Evolutionary conservation across 305 asterid genomes (phyloP).

Genomic region (Caryopteris hybrid): DNA sequence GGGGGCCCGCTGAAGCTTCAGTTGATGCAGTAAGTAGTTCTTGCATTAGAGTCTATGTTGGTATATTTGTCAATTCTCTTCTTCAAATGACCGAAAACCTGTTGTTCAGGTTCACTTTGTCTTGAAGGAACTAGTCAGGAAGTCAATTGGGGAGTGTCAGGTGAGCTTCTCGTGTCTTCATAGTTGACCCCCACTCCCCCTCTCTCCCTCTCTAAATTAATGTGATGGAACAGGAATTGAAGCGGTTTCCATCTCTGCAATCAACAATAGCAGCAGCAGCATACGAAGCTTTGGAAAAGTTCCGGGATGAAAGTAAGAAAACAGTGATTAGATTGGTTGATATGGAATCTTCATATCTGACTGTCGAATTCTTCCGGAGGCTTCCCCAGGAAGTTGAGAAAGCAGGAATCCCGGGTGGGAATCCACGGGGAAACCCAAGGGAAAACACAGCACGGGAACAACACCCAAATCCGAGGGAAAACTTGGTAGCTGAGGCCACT

Average conservation of each 20-base stretch:
- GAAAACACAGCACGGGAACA: constrained; percentile 22
- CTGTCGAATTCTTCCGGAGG: constrained; percentile 92
- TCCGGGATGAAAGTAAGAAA: constrained; percentile 82
- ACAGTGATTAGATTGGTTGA: constrained; percentile 82
- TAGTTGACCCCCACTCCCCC: background rate
- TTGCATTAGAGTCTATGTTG: background rate
- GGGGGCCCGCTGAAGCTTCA: constrained; percentile 97
- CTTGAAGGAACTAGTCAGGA: constrained; percentile 91
- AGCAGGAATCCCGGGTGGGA: constrained; percentile 43
- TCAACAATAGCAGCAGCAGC: constrained; percentile 78
- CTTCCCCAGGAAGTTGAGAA: constrained; percentile 85
- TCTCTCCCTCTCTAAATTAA: constrained; percentile 12
- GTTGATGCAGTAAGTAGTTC: constrained; percentile 85
- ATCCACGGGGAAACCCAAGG: constrained; percentile 20
- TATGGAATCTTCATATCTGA: constrained; percentile 86
- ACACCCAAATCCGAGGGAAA: constrained; percentile 24
- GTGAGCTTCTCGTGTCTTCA: constrained; percentile 31
- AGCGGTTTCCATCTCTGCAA: constrained; percentile 83
- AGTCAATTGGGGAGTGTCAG: constrained; percentile 89
- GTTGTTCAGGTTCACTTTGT: constrained; percentile 78
- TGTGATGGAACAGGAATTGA: constrained; percentile 58
- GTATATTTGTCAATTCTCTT: background rate
- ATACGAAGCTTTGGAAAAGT: constrained; percentile 71
- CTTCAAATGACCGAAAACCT: constrained; percentile 19
- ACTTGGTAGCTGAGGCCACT: constrained; percentile 34